Evolutionary conservation across 2,329 filamentous ascomycete genomes (phyloP), one percentile per base, ranked within the genome.

Genomic region (Penicillium palitans): DNA sequence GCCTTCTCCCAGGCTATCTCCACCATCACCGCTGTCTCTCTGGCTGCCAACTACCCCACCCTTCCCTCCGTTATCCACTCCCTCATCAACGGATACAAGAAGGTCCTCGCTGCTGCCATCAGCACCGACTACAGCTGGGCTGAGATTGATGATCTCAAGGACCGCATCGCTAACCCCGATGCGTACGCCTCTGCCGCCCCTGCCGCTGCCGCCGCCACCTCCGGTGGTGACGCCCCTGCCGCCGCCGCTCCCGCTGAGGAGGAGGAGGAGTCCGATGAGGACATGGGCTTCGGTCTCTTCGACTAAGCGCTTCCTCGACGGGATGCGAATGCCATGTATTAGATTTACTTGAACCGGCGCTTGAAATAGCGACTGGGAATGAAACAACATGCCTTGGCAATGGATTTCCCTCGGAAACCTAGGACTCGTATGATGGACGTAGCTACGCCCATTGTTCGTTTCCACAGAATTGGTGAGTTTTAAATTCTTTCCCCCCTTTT

Each of bases 141-240:
- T 73, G 91, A 91, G 81, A 96, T 99, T 75, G 88, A 96, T 75
- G 86, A 96, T 82, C 90, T 99, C 83, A 99, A 99, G 90, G 95
- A 99, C 84, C 92, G 95, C 79, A 97, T 99, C 74, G 91, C 91
- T 82, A 98, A 99, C 87, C 96, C 96, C 70, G 95, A 99, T 56
- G 91, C 91, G 56, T 99, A 98, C 79, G 95, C 93, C 66, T 78
- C 91, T 49, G 83, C 93, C 67, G 91, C 89, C 67, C 91, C 93
- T 59, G 86, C 77, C 57, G 83, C 82, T 60, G 81, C 85, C 57
- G 80, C 80, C 53, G 76, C 79, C 48, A 78, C 79, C 61, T 80
- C 79, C 63, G 79, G 77, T 55, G 83, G 80, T 63, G 81, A 78
- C 51, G 80, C 79, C 54, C 78, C 79, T 59, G 80, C 80, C 57